Evolutionary conservation across 2,329 filamentous ascomycete species (phyloP).

Genomic region (Atkinsonella hypoxylon): DNA sequence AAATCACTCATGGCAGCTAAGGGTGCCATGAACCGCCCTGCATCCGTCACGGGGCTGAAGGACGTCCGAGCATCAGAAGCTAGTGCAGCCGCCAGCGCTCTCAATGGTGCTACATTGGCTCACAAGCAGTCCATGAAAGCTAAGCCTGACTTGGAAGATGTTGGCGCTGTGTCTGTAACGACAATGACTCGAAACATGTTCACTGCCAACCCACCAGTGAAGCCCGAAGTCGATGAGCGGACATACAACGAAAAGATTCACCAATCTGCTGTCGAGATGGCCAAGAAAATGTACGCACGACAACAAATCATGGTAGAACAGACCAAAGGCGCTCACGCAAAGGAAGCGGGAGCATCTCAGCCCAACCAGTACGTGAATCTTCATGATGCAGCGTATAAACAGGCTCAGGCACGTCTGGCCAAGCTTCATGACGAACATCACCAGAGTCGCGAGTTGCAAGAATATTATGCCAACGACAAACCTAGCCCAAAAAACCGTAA

Average conservation of each 20-base stretch:
- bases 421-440: slow-evolving; percentile 64
- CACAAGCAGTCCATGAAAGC: slow-evolving; percentile 38
- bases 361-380: slow-evolving; percentile 50
- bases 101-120: slow-evolving; percentile 61
- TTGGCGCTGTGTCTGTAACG: slow-evolving; percentile 54
- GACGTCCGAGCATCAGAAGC: slow-evolving; percentile 12
- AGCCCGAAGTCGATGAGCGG: slow-evolving; percentile 61
- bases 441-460: slow-evolving; percentile 51
- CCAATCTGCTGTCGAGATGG: slow-evolving; percentile 81
- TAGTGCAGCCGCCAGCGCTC: slow-evolving; percentile 50
- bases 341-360: slow-evolving; percentile 23
- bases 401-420: slow-evolving; percentile 71
- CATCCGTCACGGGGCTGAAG: slow-evolving; percentile 4
- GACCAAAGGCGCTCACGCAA: slow-evolving; percentile 28
- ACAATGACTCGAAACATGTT: slow-evolving; percentile 66
- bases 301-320: slow-evolving; percentile 51
- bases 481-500: slow-evolving; percentile 29
- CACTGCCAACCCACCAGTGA: slow-evolving; percentile 61
- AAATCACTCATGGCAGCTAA: slow-evolving; percentile 66
- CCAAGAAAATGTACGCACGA: slow-evolving; percentile 68
- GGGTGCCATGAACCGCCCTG: slow-evolving; percentile 46
- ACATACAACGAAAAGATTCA: slow-evolving; percentile 60
- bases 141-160: slow-evolving; percentile 40
- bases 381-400: slow-evolving; percentile 76
- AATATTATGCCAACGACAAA: slow-evolving; percentile 57